Percentiles rank a stretch among this genome's conserved stretches.
These are phyloP conservation scores for Apiotrichum veenhuisii DNA, from an alignment of 1,284 basidiomycete species.

Conservation along the genomic window DNA sequence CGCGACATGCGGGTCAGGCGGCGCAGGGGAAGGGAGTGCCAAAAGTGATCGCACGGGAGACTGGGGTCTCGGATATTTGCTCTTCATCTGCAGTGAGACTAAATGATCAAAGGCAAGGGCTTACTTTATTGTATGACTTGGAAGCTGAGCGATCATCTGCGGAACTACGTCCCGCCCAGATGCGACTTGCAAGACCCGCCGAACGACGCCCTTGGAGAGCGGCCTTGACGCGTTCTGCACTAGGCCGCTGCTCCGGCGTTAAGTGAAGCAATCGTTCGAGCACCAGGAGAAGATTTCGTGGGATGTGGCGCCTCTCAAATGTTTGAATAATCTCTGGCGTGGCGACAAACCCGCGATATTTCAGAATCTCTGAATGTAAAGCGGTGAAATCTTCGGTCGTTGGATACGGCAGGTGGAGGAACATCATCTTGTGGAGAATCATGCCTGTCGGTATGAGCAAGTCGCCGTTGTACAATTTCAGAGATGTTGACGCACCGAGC, in stretches of 20 bases:
- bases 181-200: not conserved
- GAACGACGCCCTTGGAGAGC: conserved; percentile 12
- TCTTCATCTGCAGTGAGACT: conserved; percentile 13
- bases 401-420: conserved; percentile 75
- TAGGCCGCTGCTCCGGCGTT: conserved; percentile 60
- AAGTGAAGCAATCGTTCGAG: conserved; percentile 68
- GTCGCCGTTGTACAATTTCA: not conserved
- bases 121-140: not conserved
- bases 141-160: not conserved
- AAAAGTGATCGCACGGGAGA: conserved; percentile 15
- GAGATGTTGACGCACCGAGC: conserved; percentile 47
- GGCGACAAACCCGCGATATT: conserved; percentile 72
- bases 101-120: not conserved
- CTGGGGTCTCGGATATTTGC: conserved; percentile 2
- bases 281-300: conserved; percentile 64
- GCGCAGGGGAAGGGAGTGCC: conserved; percentile 18
- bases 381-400: conserved; percentile 59
- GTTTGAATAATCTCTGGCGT: conserved; percentile 54
- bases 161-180: not conserved
- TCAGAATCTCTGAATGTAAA: conserved; percentile 68
- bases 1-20: not conserved
- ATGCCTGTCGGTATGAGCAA: conserved; percentile 55
- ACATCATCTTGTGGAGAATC: conserved; percentile 85
- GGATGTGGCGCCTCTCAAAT: conserved; percentile 66
- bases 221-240: conserved; percentile 61